These are phyloP conservation scores for Paraphoma chrysanthemicola DNA, from an alignment of 2,329 filamentous ascomycete species.

Conservation along the genomic window DNA sequence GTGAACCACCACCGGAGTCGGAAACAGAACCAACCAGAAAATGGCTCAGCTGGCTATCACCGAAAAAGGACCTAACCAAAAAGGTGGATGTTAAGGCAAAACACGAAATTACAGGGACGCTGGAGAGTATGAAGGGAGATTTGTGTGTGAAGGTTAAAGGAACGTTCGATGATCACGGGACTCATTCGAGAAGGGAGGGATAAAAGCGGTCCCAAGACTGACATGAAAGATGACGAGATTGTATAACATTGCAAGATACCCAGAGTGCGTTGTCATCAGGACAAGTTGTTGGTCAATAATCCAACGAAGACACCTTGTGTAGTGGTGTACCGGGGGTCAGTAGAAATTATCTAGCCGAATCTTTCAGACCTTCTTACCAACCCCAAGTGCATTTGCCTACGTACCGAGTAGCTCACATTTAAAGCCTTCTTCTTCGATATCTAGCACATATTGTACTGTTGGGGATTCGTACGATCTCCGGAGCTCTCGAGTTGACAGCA, in stretches of 20 bases:
- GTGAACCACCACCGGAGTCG: slow-evolving; percentile 30
- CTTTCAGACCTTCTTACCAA: too few species aligned
- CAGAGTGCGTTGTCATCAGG: neutral
- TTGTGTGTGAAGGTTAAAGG: slow-evolving; percentile 64
- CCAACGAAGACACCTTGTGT: too few species aligned
- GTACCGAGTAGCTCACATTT: too few species aligned
- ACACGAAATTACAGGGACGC: slow-evolving; percentile 59
- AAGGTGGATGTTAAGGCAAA: slow-evolving; percentile 44
- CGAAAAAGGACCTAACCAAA: slow-evolving; percentile 51
- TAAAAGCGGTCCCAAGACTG: neutral
- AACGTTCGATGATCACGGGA: slow-evolving; percentile 21
- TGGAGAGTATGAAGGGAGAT: slow-evolving; percentile 64
- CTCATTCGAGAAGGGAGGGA: slow-evolving; percentile 4
- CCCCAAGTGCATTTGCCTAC: too few species aligned
- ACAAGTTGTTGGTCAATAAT: too few species aligned
- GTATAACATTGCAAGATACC: neutral
- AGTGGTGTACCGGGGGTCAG: too few species aligned
- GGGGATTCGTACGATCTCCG: too few species aligned
- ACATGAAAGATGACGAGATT: too few species aligned
- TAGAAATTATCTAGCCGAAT: too few species aligned
- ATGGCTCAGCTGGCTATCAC: slow-evolving; percentile 38
- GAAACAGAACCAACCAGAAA: slow-evolving; percentile 35
- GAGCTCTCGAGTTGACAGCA: too few species aligned
- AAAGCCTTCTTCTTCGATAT: too few species aligned
- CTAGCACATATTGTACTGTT: too few species aligned